Base-by-base conservation (phyloP, 805 yeast genomes). In the Wickerhamomyces xylosicus region DNA sequence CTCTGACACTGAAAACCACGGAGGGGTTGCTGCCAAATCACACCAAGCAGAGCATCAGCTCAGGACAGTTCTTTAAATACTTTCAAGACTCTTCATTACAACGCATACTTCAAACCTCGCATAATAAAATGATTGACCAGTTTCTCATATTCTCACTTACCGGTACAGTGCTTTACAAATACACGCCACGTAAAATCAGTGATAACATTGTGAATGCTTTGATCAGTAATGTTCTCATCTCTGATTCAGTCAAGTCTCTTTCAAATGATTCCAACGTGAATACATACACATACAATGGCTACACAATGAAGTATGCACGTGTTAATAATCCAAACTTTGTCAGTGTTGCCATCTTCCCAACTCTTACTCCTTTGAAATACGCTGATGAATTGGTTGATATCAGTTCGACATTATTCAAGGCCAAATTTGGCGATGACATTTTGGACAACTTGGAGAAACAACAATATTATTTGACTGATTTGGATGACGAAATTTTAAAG, bases 101-200 rank as follows among this genome's bases (percentile, higher is more conserved):
- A 13, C 28, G 28, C 28, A 9, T 22, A 22, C 28, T 22, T 9
- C 28, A 19, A 16, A 19, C 20, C 19, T 10, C 18, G n/a, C n/a
- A n/a, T n/a, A n/a, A n/a, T n/a, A n/a, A n/a, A 15, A 64, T 68
- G 75, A 61, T 71, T 34, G 77, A 71, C 45, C 72, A 66, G 45
- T 62, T 72, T 40, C 48, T 66, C 9, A 62, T 76, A 1, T 74
- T 75, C 53, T 61, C 70, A 4, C 65, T 67, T 1, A 67, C 73
- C 9, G 84, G 84, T 1, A 52, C 66, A 10, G 77, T 77, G 19
- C 58, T 68, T 14, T 75, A 69, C 67, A 64, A 66, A 48, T 56
- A 67, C 41, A 62, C 67, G 22, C 58, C 64, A 3, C 63, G 48
- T 49, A 61, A 57, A 44, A 61, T 70, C 15, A 57, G 74, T 1